phyloP scores from a whole-genome alignment of 2,329 filamentous ascomycete genomes.

The Stachybotrys elegans region DNA sequence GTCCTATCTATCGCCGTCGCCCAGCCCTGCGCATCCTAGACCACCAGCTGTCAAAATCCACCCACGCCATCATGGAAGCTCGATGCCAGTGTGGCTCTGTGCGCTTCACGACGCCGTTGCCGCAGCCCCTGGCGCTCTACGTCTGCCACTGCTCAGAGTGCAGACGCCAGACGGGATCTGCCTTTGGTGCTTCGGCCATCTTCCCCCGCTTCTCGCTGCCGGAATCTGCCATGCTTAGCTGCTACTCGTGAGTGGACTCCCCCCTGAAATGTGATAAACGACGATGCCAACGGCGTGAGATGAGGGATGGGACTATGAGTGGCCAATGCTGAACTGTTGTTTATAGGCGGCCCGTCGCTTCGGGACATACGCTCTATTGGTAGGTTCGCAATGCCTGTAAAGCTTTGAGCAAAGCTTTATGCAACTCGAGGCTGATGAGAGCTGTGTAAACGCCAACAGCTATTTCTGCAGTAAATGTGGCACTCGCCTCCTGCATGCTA shows the following conservation, averaged over 20 bases:
- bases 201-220: slow-evolving; percentile 62
- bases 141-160: slow-evolving; percentile 69
- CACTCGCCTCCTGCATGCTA: slow-evolving; percentile 58
- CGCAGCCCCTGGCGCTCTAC: slow-evolving; percentile 58
- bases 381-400: too few relatives aligned
- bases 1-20: too few relatives aligned
- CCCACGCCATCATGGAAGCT: slow-evolving; percentile 43
- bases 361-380: slow-evolving; percentile 55
- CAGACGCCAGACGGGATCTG: slow-evolving; percentile 58
- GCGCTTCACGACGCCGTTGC: slow-evolving; percentile 55
- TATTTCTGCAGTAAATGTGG: slow-evolving; percentile 66
- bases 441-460: slow-evolving; percentile 31
- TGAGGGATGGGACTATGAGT: too few relatives aligned
- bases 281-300: too few relatives aligned
- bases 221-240: slow-evolving; percentile 39
- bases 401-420: too few relatives aligned
- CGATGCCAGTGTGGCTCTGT: slow-evolving; percentile 62
- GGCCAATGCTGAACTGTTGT: too few relatives aligned
- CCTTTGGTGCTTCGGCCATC: slow-evolving; percentile 65
- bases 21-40: too few relatives aligned
- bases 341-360: slow-evolving; percentile 49
- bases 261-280: too few relatives aligned
- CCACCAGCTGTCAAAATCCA: too few relatives aligned
- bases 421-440: slow-evolving; percentile 4
- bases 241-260: slow-evolving; percentile 40